phyloP scores from a whole-genome alignment of 768 basidiomycete species.

The Pleurotus cornucopiae region DNA sequence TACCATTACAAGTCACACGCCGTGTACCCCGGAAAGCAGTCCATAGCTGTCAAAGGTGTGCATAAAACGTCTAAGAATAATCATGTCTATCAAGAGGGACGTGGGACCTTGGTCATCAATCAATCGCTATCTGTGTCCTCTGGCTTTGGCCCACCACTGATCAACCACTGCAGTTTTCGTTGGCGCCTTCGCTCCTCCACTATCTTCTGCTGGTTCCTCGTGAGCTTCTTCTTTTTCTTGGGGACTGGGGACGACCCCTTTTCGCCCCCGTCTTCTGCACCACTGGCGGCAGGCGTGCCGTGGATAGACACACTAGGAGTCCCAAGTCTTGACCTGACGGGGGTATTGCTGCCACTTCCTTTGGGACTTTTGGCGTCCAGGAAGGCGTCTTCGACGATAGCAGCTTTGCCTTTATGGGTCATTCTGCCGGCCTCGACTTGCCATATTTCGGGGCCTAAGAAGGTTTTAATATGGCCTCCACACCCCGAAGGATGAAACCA shows the following conservation, averaged over 20 bases:
- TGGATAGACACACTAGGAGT: constrained; percentile 67
- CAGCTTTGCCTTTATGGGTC: constrained; percentile 83
- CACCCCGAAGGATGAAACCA: not conserved
- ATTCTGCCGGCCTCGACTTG: constrained; percentile 83
- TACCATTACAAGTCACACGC: too few relatives aligned
- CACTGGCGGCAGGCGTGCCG: constrained; percentile 77
- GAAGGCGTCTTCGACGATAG: constrained; percentile 82
- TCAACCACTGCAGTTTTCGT: constrained; percentile 81
- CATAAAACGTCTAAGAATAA: too few relatives aligned
- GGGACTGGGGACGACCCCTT: constrained; percentile 22
- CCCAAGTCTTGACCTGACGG: constrained; percentile 62
- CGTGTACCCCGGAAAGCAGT: too few relatives aligned
- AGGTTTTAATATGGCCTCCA: constrained; percentile 3
- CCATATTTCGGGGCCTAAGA: constrained; percentile 85
- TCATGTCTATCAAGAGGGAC: not conserved
- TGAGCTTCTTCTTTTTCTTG: constrained; percentile 85
- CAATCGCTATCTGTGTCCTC: constrained; percentile 76
- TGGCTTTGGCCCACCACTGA: constrained; percentile 75
- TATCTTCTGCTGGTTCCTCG: constrained; percentile 86
- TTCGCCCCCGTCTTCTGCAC: constrained; percentile 52
- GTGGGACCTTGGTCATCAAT: not conserved
- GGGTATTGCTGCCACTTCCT: constrained; percentile 70
- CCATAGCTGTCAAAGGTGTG: too few relatives aligned
- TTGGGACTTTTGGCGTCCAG: constrained; percentile 64
- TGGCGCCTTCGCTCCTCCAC: constrained; percentile 80